These are phyloP conservation scores for Stromatinia cepivora DNA, from an alignment of 2,329 filamentous ascomycete species.

Conservation along the genomic window DNA sequence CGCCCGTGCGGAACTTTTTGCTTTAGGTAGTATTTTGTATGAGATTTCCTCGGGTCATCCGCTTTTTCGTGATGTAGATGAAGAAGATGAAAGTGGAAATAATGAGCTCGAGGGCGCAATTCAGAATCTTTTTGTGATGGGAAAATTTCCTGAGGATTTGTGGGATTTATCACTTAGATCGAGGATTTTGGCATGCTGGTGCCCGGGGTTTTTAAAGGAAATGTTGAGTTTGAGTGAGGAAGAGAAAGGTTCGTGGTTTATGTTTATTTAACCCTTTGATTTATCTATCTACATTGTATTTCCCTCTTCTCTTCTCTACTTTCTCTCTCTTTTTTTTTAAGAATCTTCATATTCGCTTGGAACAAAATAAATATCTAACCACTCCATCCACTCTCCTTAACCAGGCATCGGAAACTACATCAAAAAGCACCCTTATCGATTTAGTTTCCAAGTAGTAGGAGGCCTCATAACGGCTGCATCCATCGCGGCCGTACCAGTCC, in stretches of 20 bases:
- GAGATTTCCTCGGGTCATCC: background rate
- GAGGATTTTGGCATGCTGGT: background rate
- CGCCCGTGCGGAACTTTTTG: background rate
- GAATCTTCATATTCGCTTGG: too few relatives aligned
- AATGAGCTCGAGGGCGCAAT: background rate
- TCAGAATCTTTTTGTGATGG: background rate
- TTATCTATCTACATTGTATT: background rate
- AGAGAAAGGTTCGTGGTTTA: constrained; percentile 6
- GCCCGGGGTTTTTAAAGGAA: background rate
- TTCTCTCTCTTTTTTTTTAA: background rate
- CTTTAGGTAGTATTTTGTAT: constrained; percentile 13
- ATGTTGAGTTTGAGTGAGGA: background rate
- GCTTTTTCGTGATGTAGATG: background rate
- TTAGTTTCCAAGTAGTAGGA: background rate
- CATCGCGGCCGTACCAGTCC: background rate
- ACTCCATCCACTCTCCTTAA: background rate
- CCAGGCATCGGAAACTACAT: background rate
- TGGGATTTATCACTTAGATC: background rate
- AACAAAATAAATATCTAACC: background rate
- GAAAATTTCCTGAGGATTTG: constrained; percentile 12
- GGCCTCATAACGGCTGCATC: background rate
- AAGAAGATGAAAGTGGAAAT: background rate
- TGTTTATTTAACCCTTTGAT: background rate
- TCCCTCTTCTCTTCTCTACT: background rate
- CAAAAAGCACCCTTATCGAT: constrained; percentile 9